These are phyloP conservation scores for Pseudocercospora fijiensis DNA, from an alignment of 2,329 filamentous ascomycete genomes.

Conservation along the genomic window DNA sequence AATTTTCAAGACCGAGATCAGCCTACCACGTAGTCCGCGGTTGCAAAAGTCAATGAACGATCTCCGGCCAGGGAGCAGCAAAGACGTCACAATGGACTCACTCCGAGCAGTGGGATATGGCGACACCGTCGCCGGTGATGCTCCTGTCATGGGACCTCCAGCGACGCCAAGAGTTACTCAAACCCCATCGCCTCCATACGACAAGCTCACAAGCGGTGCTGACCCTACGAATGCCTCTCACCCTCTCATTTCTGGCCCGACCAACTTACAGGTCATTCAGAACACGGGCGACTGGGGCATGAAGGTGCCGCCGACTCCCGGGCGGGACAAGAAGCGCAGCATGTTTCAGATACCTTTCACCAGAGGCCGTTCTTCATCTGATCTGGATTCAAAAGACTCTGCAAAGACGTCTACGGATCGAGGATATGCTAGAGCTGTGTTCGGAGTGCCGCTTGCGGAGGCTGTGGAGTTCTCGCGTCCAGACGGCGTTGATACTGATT, in stretches of 20 bases:
- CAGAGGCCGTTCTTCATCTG: slow-evolving; percentile 69
- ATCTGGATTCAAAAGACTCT: slow-evolving; percentile 46
- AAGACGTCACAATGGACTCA: slow-evolving; percentile 23
- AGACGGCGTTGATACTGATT: slow-evolving; percentile 66
- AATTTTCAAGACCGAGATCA: slow-evolving; percentile 30
- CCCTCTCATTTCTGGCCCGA: slow-evolving; percentile 73
- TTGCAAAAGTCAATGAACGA: slow-evolving; percentile 42
- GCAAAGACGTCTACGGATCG: slow-evolving; percentile 31
- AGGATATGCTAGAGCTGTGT: slow-evolving; percentile 55
- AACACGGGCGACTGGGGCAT: slow-evolving; percentile 85
- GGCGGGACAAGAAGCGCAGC: slow-evolving; percentile 75
- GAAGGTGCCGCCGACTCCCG: slow-evolving; percentile 55
- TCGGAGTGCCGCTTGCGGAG: slow-evolving; percentile 80
- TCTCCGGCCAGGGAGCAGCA: slow-evolving; percentile 29
- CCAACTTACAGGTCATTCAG: slow-evolving; percentile 79
- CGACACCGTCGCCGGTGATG: slow-evolving; percentile 57
- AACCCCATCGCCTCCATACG: slow-evolving; percentile 39
- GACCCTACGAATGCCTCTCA: slow-evolving; percentile 36
- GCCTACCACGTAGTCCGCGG: slow-evolving; percentile 34
- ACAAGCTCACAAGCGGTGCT: slow-evolving; percentile 38
- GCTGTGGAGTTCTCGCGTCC: slow-evolving; percentile 81
- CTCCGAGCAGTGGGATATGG: slow-evolving; percentile 53
- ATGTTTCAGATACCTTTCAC: slow-evolving; percentile 58
- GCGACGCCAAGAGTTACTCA: slow-evolving; percentile 23
- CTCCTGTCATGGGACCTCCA: slow-evolving; percentile 52